These are phyloP conservation scores for Rachicladosporium sp. DNA, from an alignment of 2,329 filamentous ascomycete species.

Conservation along the genomic window DNA sequence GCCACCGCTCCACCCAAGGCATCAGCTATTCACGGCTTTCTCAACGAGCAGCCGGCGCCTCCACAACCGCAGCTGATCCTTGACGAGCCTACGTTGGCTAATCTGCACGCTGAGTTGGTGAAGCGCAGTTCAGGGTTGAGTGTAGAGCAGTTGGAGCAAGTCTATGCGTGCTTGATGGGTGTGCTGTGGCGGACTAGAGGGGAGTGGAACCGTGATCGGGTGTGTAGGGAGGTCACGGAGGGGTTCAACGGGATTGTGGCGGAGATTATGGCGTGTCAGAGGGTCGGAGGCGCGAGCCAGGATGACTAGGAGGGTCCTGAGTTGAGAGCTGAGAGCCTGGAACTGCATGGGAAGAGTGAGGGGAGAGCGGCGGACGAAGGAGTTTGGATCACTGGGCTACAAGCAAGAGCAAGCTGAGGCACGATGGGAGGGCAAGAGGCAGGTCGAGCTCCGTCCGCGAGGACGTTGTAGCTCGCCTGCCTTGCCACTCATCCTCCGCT, in stretches of 20 bases:
- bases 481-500: too few relatives aligned
- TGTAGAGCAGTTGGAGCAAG: slow-evolving; percentile 90
- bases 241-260: slow-evolving; percentile 65
- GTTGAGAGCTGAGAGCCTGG: too few relatives aligned
- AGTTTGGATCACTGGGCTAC: too few relatives aligned
- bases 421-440: too few relatives aligned
- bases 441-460: too few relatives aligned
- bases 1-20: slow-evolving; percentile 5
- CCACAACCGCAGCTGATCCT: slow-evolving; percentile 23
- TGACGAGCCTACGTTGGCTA: slow-evolving; percentile 39
- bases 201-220: slow-evolving; percentile 72
- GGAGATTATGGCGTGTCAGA: slow-evolving; percentile 51
- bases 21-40: slow-evolving; percentile 27
- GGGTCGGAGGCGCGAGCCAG: slow-evolving; percentile 30
- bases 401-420: too few relatives aligned
- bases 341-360: too few relatives aligned
- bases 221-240: slow-evolving; percentile 49
- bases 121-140: slow-evolving; percentile 61
- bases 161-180: slow-evolving; percentile 83
- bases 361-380: too few relatives aligned
- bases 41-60: slow-evolving; percentile 24
- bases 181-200: slow-evolving; percentile 67
- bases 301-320: slow-evolving; percentile 9
- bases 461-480: too few relatives aligned
- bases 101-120: slow-evolving; percentile 52